These are phyloP conservation scores for Trichoderma sp. DNA, from an alignment of 2,329 filamentous ascomycete species.

Conservation along the genomic window DNA sequence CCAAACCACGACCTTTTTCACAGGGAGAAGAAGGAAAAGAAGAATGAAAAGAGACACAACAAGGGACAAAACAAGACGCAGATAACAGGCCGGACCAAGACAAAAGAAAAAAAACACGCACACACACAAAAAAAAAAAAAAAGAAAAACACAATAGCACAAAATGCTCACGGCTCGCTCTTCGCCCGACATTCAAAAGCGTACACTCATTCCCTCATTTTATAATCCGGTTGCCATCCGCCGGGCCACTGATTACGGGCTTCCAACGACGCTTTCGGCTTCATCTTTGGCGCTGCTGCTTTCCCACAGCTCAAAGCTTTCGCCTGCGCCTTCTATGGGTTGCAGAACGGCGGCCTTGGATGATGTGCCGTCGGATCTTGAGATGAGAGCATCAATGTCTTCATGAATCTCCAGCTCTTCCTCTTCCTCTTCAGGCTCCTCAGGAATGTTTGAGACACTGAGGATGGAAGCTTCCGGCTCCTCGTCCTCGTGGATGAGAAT, in stretches of 20 bases:
- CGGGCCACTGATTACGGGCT: slow-evolving; percentile 20
- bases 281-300: slow-evolving; percentile 62
- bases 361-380: slow-evolving; percentile 36
- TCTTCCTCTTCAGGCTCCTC: slow-evolving; percentile 22
- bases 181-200: slow-evolving; percentile 14
- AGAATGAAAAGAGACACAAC: neutral
- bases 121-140: neutral
- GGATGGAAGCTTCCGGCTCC: slow-evolving; percentile 27
- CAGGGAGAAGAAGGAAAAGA: neutral
- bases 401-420: slow-evolving; percentile 21
- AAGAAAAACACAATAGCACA: too few relatives aligned
- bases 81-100: neutral
- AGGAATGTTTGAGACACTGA: neutral
- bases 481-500: slow-evolving; percentile 60
- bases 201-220: slow-evolving; percentile 19
- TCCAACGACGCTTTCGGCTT: slow-evolving; percentile 36
- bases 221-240: slow-evolving; percentile 17
- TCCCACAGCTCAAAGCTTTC: slow-evolving; percentile 69
- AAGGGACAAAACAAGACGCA: neutral
- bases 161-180: slow-evolving; percentile 14
- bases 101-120: neutral
- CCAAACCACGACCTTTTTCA: slow-evolving; percentile 2
- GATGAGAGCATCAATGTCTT: slow-evolving; percentile 38
- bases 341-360: slow-evolving; percentile 46
- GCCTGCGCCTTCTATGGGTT: slow-evolving; percentile 56